These are phyloP conservation scores for Tylopilus rubrobrunneus DNA, from an alignment of 768 basidiomycete genomes.

Conservation along the genomic window DNA sequence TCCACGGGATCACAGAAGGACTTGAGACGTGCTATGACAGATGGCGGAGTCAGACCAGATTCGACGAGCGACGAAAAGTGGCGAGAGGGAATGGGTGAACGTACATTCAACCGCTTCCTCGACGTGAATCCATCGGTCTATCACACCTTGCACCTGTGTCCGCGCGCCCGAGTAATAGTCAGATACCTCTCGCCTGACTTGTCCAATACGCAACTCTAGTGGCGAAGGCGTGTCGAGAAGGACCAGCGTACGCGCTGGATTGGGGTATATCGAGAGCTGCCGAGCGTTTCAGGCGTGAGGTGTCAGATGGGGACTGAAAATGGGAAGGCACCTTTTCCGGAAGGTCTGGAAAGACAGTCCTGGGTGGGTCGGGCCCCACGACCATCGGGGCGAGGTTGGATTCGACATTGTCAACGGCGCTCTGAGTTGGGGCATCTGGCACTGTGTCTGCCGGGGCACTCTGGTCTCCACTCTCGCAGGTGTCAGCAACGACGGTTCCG, in stretches of 20 bases:
- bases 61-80: background rate
- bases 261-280: constrained; percentile 86
- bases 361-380: constrained; percentile 12
- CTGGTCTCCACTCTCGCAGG: constrained; percentile 2
- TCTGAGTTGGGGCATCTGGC: background rate
- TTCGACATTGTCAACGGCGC: background rate
- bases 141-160: constrained; percentile 62
- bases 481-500: constrained; percentile 17
- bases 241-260: constrained; percentile 54
- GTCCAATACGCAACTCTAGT: constrained; percentile 74
- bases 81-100: constrained; percentile 26
- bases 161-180: constrained; percentile 55
- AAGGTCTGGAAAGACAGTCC: constrained; percentile 14
- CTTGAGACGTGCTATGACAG: constrained; percentile 68
- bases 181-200: constrained; percentile 58
- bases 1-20: constrained; percentile 78
- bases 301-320: background rate
- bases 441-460: background rate
- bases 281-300: background rate
- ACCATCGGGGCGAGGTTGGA: background rate
- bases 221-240: constrained; percentile 72
- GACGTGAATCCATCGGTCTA: constrained; percentile 80
- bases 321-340: constrained; percentile 23
- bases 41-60: background rate
- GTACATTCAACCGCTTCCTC: constrained; percentile 84